Conservation (phyloP, 306 rosid species). For the Acacia crassicarpa region DNA sequence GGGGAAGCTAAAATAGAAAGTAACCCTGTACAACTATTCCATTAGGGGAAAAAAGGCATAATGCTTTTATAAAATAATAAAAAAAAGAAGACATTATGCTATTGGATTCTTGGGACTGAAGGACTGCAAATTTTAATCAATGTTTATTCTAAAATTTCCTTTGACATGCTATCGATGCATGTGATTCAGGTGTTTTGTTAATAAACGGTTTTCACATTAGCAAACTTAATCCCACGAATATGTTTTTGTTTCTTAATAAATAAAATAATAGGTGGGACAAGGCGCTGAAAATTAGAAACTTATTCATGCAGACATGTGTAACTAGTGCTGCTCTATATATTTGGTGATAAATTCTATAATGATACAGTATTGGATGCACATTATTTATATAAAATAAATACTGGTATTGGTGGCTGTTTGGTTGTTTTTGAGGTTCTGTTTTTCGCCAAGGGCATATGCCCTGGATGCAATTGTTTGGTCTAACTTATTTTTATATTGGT, state of each 20-base stretch:
- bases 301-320: neutral
- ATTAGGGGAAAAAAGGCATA: neutral
- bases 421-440: conserved; percentile 16
- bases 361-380: neutral
- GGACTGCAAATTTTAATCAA: neutral
- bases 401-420: neutral
- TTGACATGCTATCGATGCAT: conserved; percentile 5
- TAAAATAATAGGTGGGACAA: neutral
- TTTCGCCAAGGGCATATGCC: neutral
- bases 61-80: too few species aligned
- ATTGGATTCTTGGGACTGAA: neutral
- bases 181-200: conserved; percentile 17
- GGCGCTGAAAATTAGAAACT: too few species aligned
- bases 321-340: neutral
- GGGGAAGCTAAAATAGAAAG: neutral
- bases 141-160: neutral
- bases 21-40: neutral
- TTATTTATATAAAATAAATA: neutral
- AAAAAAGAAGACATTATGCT: neutral
- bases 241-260: neutral
- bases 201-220: neutral
- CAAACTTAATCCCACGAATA: neutral
- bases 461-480: neutral
- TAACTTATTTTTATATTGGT: neutral
- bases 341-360: neutral